A percentile compares a stretch with the other conserved stretches of the same genome.
Evolutionary conservation across 495 filamentous ascomycete species (phyloP).

Genomic region (Melanomma pulvis-pyrius): DNA sequence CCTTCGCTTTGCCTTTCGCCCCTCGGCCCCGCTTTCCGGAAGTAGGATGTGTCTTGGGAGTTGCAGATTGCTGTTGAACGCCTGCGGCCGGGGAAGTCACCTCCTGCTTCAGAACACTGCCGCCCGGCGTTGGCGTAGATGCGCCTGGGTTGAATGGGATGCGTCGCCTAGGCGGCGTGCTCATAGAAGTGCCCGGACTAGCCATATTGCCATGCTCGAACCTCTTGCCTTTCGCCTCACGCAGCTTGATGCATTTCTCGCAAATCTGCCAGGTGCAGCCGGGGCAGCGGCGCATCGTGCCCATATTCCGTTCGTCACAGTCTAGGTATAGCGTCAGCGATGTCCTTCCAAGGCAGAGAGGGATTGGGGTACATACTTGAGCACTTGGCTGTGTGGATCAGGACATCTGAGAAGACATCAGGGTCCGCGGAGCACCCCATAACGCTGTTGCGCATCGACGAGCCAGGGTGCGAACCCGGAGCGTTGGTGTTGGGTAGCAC

Average conservation of each 20-base stretch:
- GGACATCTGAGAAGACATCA: conserved; percentile 2
- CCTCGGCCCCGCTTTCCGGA: background rate
- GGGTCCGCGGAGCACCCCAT: conserved; percentile 8
- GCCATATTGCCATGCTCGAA: conserved; percentile 1
- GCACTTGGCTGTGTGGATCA: conserved; percentile 36
- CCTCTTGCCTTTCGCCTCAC: background rate
- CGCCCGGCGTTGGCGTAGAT: background rate
- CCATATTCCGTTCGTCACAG: conserved; percentile 11
- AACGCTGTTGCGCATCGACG: background rate
- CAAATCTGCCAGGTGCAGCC: conserved; percentile 33
- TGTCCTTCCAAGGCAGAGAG: too few relatives aligned
- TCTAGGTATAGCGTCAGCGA: too few relatives aligned
- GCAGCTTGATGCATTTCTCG: conserved; percentile 12
- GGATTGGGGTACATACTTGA: conserved; percentile 18
- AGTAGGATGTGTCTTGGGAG: background rate
- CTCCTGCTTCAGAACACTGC: too few relatives aligned
- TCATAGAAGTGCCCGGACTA: background rate
- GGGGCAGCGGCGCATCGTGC: conserved; percentile 23
- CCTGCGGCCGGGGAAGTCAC: too few relatives aligned
- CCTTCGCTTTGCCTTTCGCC: background rate
- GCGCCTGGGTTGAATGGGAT: background rate
- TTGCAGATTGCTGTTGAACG: too few relatives aligned
- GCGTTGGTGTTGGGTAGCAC: background rate
- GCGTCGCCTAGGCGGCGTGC: background rate
- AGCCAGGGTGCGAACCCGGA: background rate